Evolutionary conservation across 305 asterid genomes (phyloP).

Genomic region (Galium porrigens): DNA sequence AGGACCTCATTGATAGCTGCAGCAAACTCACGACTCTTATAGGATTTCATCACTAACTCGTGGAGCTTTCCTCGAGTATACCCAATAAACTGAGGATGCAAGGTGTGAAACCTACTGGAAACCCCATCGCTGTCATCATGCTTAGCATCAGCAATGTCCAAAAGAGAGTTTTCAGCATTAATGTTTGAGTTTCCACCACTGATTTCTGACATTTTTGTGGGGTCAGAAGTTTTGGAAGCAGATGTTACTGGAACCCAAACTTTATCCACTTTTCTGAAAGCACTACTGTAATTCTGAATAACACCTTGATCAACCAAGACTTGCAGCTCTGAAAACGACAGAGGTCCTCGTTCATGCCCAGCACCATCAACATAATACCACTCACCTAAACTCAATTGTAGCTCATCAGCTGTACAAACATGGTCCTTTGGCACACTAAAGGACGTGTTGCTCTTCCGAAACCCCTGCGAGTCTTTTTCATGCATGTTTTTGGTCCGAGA

Average conservation of each 20-base stretch:
- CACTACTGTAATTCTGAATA: constrained; percentile 64
- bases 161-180: constrained; percentile 23
- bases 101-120: constrained; percentile 43
- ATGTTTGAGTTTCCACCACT: constrained; percentile 20
- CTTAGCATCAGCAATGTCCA: constrained; percentile 24
- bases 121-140: constrained; percentile 22
- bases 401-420: constrained; percentile 58
- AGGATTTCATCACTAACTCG: constrained; percentile 92
- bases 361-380: constrained; percentile 96
- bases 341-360: constrained; percentile 94
- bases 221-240: constrained; percentile 25
- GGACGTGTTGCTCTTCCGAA: constrained; percentile 31
- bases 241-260: constrained; percentile 75
- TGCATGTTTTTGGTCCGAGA: constrained; percentile 31
- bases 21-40: constrained; percentile 93
- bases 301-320: constrained; percentile 69
- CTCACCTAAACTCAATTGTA: constrained; percentile 65
- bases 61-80: constrained; percentile 92
- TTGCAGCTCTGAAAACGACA: constrained; percentile 64
- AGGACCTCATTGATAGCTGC: constrained; percentile 97
- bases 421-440: constrained; percentile 45
- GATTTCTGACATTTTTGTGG: constrained; percentile 24
- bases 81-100: constrained; percentile 93
- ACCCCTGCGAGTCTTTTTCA: constrained; percentile 47
- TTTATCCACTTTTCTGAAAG: constrained; percentile 69